Evolutionary conservation across 441 rosid genomes (phyloP).

Genomic region (Adansonia gregorii): DNA sequence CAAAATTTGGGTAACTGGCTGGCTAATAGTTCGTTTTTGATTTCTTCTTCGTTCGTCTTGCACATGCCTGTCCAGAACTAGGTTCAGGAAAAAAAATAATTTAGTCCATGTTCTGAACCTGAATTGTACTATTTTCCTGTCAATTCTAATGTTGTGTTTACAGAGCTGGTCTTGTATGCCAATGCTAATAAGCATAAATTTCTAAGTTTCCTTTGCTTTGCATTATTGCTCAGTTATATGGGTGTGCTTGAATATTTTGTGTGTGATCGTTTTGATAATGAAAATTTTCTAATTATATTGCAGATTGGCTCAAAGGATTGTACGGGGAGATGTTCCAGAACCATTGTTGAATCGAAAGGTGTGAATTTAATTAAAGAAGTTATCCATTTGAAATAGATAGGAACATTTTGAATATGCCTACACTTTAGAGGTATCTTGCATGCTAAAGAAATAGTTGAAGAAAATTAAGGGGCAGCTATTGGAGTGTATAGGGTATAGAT

Average conservation of each 20-base stretch:
- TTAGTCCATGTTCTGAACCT: not conserved
- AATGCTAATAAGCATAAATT: not conserved
- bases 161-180: not conserved
- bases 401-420: constrained; percentile 8
- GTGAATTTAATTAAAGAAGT: constrained; percentile 14
- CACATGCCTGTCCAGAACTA: not conserved
- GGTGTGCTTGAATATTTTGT: not conserved
- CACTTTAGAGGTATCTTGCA: constrained; percentile 6
- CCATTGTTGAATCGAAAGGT: constrained; percentile 83
- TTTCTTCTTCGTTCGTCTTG: not conserved
- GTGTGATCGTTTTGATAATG: not conserved
- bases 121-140: not conserved
- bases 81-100: not conserved
- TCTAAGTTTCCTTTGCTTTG: not conserved
- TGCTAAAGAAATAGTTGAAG: constrained; percentile 9
- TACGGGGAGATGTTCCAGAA: constrained; percentile 81
- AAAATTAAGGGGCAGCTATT: not conserved
- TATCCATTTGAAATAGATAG: not conserved
- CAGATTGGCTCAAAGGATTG: constrained; percentile 76
- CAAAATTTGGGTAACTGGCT: not conserved
- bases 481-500: not conserved
- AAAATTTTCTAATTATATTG: constrained; percentile 21
- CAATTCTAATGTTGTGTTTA: constrained; percentile 8
- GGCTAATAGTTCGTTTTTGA: not conserved
- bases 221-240: not conserved